These are phyloP conservation scores for Vanderwaltozyma tropicalis DNA, from an alignment of 805 yeast genomes.

Conservation along the genomic window DNA sequence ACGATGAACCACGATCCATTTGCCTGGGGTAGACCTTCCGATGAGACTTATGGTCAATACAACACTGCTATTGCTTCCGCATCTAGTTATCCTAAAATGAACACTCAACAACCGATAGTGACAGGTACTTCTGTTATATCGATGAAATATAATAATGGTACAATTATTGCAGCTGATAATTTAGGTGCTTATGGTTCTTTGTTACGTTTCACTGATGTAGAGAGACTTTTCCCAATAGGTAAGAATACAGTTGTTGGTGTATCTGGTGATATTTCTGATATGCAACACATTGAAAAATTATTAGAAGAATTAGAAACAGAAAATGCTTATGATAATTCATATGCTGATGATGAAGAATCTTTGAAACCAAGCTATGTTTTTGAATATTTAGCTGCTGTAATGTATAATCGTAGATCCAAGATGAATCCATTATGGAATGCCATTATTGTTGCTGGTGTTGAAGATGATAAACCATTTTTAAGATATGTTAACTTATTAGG, in stretches of 20 bases:
- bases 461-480: constrained; percentile 60
- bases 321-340: constrained; percentile 59
- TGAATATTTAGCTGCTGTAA: constrained; percentile 72
- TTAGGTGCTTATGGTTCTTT: constrained; percentile 90
- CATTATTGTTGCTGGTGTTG: constrained; percentile 79
- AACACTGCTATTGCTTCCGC: constrained; percentile 67
- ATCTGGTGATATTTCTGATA: constrained; percentile 89
- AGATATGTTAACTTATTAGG: constrained; percentile 87
- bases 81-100: constrained; percentile 55
- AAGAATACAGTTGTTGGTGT: constrained; percentile 80
- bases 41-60: constrained; percentile 72
- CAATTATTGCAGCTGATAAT: constrained; percentile 90
- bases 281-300: constrained; percentile 69
- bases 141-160: constrained; percentile 81
- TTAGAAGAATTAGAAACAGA: constrained; percentile 73
- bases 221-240: constrained; percentile 80
- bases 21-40: constrained; percentile 91
- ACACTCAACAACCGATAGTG: constrained; percentile 88
- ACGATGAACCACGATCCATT: constrained; percentile 90
- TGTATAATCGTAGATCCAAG: constrained; percentile 81
- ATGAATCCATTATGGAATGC: constrained; percentile 98
- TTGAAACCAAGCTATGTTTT: constrained; percentile 81
- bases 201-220: constrained; percentile 74
- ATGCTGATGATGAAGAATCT: constrained; percentile 39
- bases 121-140: constrained; percentile 96